phyloP scores from a whole-genome alignment of 2,329 filamentous ascomycete genomes.

The Fusarium mexicanum region DNA sequence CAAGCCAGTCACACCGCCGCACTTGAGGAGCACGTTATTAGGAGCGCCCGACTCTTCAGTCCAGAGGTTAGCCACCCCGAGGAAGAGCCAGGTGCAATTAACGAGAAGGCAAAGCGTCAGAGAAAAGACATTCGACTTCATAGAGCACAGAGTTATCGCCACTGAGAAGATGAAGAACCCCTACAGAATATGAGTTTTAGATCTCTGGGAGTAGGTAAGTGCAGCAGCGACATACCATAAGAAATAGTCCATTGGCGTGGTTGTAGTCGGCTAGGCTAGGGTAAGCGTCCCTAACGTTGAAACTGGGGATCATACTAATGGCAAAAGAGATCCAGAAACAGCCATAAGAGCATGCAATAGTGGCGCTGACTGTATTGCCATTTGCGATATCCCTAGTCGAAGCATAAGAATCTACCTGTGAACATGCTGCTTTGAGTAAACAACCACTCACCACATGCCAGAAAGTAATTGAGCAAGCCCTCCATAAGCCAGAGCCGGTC shows the following conservation, averaged over 20 bases:
- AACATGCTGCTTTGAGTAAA: rapidly evolving
- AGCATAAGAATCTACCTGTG: rapidly evolving
- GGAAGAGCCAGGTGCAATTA: constrained; percentile 4
- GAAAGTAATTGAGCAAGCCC: constrained; percentile 2
- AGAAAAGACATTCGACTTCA: constrained; percentile 20
- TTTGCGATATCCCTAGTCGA: background rate
- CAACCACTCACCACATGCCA: constrained; percentile 3
- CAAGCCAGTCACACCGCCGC: constrained; percentile 1
- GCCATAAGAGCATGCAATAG: constrained; percentile 7
- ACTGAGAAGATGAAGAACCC: constrained; percentile 17
- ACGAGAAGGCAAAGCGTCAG: constrained; percentile 8
- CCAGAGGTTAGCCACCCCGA: background rate
- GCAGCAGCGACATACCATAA: background rate
- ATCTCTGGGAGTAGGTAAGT: rapidly evolving
- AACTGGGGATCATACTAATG: constrained; percentile 4
- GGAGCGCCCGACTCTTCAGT: constrained; percentile 5
- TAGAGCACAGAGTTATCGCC: background rate
- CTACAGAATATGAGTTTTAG: background rate
- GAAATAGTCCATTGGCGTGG: constrained; percentile 10
- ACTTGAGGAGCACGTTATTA: background rate
- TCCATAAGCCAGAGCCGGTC: constrained; percentile 4
- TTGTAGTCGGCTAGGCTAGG: background rate
- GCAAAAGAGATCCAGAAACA: constrained; percentile 21
- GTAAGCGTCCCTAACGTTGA: constrained; percentile 7
- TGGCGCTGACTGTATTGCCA: constrained; percentile 8